Evolutionary conservation across 352 stramenopile species (phyloP).

Genomic region (Phytophthora citricola): DNA sequence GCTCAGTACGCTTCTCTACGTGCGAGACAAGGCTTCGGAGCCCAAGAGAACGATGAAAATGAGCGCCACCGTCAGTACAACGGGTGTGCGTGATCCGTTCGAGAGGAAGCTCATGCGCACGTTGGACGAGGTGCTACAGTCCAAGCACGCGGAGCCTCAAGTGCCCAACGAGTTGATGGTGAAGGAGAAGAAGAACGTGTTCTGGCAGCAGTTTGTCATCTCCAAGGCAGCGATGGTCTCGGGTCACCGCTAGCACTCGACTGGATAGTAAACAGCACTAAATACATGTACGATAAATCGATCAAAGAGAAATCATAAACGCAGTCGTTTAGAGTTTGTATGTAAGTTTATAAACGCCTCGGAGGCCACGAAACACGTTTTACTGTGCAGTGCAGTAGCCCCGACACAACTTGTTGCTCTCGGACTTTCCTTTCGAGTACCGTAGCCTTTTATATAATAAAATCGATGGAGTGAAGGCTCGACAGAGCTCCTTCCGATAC

Average conservation of each 20-base stretch:
- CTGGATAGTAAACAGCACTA: not conserved
- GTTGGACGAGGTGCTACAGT: not conserved
- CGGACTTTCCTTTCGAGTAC: constrained; percentile 2
- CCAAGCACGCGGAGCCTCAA: not conserved
- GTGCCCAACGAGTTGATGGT: not conserved
- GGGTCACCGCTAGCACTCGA: constrained; percentile 6
- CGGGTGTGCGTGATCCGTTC: not conserved
- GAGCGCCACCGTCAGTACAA: not conserved
- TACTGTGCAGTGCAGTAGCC: not conserved
- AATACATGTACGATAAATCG: constrained; percentile 12
- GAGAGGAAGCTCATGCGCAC: constrained; percentile 7
- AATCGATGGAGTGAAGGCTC: not conserved
- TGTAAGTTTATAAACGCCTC: too few species aligned
- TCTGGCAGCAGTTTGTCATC: constrained; percentile 18
- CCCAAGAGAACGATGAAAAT: not conserved
- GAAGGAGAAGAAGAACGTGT: constrained; percentile 13
- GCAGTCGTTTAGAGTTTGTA: too few species aligned
- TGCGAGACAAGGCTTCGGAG: constrained; percentile 11
- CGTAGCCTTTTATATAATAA: not conserved
- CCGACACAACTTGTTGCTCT: not conserved
- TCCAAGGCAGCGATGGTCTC: constrained; percentile 11
- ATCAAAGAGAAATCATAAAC: too few species aligned
- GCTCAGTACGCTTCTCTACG: constrained; percentile 20
- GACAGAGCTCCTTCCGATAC: too few species aligned
- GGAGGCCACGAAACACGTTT: not conserved